phyloP scores from a whole-genome alignment of 495 filamentous ascomycete species.

The Clavariopsis aquatica region DNA sequence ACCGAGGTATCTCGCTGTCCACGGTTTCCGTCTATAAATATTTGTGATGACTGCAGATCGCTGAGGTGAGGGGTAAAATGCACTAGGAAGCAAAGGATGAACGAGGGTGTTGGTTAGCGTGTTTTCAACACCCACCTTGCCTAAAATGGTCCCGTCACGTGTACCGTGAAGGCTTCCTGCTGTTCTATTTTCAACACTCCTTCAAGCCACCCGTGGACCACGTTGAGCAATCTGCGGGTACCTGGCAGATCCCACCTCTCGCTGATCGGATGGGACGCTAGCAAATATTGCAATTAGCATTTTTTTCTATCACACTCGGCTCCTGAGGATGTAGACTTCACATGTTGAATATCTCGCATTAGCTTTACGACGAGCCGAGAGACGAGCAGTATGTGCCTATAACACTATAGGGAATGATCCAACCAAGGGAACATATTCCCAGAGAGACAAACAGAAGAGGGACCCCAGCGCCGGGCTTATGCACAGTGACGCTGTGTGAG shows the following conservation, averaged over 20 bases:
- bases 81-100: no score
- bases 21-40: no score
- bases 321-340: no score
- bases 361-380: not conserved
- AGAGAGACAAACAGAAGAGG: conserved; percentile 9
- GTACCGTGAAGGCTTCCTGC: no score
- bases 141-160: no score
- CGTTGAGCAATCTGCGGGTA: not conserved
- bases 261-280: not conserved
- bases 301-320: no score
- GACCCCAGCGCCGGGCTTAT: conserved; percentile 34
- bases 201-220: not conserved
- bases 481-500: conserved; percentile 33
- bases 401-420: not conserved
- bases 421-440: not conserved
- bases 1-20: no score
- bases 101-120: no score
- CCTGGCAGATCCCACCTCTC: not conserved
- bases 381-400: not conserved
- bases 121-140: no score
- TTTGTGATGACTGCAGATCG: no score
- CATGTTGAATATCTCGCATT: not conserved
- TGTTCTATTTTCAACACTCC: not conserved
- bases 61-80: no score
- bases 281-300: no score